Percentiles rank a stretch among this genome's conserved stretches.
Evolutionary conservation across 139 green algal species (phyloP).

Genomic region (Spirogloea muscicola): DNA sequence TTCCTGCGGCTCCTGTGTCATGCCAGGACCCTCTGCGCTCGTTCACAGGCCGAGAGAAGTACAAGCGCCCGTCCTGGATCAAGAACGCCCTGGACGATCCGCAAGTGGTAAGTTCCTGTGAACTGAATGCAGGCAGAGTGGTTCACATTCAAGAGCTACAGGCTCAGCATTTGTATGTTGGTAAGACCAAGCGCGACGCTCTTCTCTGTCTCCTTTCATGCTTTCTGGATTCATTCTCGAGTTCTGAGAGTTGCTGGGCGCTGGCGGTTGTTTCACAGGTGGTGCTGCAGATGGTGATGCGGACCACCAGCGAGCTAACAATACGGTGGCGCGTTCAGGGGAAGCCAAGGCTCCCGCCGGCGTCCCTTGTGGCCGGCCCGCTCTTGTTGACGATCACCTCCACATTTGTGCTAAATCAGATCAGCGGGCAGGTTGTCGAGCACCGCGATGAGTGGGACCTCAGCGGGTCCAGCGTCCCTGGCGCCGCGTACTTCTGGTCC

Average conservation of each 20-base stretch:
- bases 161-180: no score
- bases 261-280: no score
- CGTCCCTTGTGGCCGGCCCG: not conserved
- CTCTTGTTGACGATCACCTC: constrained; percentile 14
- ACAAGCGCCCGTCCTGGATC: constrained; percentile 25
- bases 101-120: constrained; percentile 35
- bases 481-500: constrained; percentile 23
- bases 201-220: no score
- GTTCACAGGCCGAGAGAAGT: constrained; percentile 44
- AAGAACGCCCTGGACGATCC: constrained; percentile 25
- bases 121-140: no score
- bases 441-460: constrained; percentile 36
- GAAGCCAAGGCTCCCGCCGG: not conserved
- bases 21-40: constrained; percentile 34
- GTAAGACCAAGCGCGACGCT: no score
- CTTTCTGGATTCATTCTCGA: no score
- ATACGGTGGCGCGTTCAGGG: constrained; percentile 25
- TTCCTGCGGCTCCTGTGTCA: no score
- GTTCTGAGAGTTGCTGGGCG: no score
- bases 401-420: constrained; percentile 39
- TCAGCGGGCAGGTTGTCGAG: constrained; percentile 40
- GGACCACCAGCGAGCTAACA: constrained; percentile 19
- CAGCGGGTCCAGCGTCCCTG: constrained; percentile 15
- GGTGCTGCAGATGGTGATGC: constrained; percentile 32
- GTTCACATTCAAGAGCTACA: no score